A percentile compares a stretch with the other conserved stretches of the same genome.
Evolutionary conservation across 2,329 filamentous ascomycete genomes (phyloP).

Genomic region (Penicillium sp.): DNA sequence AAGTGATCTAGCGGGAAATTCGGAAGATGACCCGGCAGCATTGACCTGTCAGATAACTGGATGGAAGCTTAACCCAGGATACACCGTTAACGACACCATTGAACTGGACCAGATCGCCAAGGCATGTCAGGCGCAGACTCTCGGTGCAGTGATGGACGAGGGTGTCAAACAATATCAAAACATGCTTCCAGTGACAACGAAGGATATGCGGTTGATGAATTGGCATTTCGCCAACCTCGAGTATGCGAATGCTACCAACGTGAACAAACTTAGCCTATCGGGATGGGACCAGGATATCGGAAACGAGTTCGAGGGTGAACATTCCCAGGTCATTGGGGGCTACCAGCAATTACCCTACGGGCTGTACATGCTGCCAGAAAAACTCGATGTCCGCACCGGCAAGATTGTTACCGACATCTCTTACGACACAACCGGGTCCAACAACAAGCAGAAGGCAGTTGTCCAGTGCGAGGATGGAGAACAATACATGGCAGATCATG

Average conservation of each 20-base stretch:
- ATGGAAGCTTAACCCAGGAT: conserved; percentile 70
- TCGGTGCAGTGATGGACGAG: conserved; percentile 89
- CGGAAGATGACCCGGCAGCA: conserved; percentile 69
- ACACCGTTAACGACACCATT: conserved; percentile 65
- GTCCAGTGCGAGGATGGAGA: conserved; percentile 78
- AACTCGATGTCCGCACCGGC: conserved; percentile 73
- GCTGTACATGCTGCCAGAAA: conserved; percentile 71
- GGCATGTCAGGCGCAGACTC: conserved; percentile 63
- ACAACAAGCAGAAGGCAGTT: conserved; percentile 51
- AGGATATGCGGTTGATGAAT: conserved; percentile 87
- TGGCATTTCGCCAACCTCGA: conserved; percentile 99
- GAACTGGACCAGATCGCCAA: conserved; percentile 67
- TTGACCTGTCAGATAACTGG: conserved; percentile 78
- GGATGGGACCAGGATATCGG: conserved; percentile 97
- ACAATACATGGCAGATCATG: conserved; percentile 75
- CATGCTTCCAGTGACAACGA: conserved; percentile 77
- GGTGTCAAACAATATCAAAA: conserved; percentile 85
- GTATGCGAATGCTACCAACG: conserved; percentile 91
- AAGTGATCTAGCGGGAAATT: conserved; percentile 61
- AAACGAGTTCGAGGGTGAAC: conserved; percentile 94
- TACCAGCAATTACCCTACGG: conserved; percentile 93
- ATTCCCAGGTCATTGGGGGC: conserved; percentile 89
- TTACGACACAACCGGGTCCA: conserved; percentile 49
- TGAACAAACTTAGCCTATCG: conserved; percentile 80
- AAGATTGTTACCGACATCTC: conserved; percentile 73